phyloP scores from a whole-genome alignment of 2,329 filamentous ascomycete species.

The Fusarium pininemorale region DNA sequence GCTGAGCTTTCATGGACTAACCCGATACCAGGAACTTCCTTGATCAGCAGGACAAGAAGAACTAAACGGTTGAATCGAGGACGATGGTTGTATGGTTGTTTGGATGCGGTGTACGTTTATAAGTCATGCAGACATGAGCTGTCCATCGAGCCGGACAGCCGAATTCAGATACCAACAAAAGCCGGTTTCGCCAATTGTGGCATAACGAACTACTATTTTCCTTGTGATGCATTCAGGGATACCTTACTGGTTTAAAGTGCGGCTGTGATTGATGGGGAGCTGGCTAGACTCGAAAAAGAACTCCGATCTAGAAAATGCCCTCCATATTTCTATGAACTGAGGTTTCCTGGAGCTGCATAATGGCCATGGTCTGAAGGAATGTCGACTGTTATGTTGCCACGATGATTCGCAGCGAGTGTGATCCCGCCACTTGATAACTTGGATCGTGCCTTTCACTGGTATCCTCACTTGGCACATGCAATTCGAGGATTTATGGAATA shows the following conservation, averaged over 20 bases:
- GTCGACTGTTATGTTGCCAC: not conserved
- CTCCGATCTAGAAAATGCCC: not conserved
- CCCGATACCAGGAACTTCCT: slow-evolving; percentile 50
- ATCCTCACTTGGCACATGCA: no score
- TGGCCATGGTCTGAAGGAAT: not conserved
- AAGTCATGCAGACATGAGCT: slow-evolving; percentile 39
- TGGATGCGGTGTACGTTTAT: slow-evolving; percentile 49
- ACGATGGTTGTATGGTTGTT: slow-evolving; percentile 37
- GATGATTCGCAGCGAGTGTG: not conserved
- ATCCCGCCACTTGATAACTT: not conserved
- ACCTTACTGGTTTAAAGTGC: not conserved
- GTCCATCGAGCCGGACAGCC: slow-evolving; percentile 37
- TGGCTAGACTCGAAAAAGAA: not conserved
- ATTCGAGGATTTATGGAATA: not conserved
- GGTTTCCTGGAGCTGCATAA: not conserved
- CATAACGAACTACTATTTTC: slow-evolving; percentile 12
- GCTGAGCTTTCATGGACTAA: slow-evolving; percentile 37
- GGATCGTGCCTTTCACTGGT: not conserved
- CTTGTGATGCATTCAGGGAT: slow-evolving; percentile 17
- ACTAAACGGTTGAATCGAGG: slow-evolving; percentile 42
- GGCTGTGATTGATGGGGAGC: not conserved
- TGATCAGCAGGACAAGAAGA: slow-evolving; percentile 54
- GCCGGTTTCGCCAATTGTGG: slow-evolving; percentile 35
- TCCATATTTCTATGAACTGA: not conserved
- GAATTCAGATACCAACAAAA: slow-evolving; percentile 40